Conservation (phyloP, 106 monocot species). For the Narthecium ossifragum region DNA sequence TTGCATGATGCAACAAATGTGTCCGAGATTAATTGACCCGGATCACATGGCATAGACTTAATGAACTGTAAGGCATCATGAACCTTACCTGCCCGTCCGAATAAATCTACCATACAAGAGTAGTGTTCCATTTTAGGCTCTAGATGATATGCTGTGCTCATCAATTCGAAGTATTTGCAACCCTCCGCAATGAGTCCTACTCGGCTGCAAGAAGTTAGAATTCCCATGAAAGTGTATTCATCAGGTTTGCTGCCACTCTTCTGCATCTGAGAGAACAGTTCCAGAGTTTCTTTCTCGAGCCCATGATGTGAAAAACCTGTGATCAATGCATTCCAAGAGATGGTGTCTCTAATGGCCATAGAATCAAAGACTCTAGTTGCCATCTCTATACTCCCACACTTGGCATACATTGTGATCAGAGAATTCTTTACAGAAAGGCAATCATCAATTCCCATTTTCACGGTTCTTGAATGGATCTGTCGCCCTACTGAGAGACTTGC, state of each 20-base stretch:
- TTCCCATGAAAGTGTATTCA: slow-evolving; percentile 52
- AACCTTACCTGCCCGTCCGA: slow-evolving; percentile 50
- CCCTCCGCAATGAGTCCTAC: slow-evolving; percentile 44
- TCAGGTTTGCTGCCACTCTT: slow-evolving; percentile 33
- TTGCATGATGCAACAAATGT: slow-evolving; percentile 56
- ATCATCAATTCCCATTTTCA: slow-evolving; percentile 28
- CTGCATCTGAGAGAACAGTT: slow-evolving; percentile 48
- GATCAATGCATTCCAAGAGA: slow-evolving; percentile 69
- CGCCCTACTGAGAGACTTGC: slow-evolving; percentile 23
- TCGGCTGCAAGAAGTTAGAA: slow-evolving; percentile 46
- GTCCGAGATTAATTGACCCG: slow-evolving; percentile 50
- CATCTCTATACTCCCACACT: slow-evolving; percentile 40
- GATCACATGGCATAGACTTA: slow-evolving; percentile 28
- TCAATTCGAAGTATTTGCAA: slow-evolving; percentile 37
- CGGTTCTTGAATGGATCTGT: slow-evolving; percentile 40
- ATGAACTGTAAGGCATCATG: slow-evolving; percentile 50
- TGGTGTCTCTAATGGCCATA: slow-evolving; percentile 31
- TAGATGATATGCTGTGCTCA: slow-evolving; percentile 35
- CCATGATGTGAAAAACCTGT: slow-evolving; percentile 49
- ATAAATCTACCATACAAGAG: slow-evolving; percentile 61
- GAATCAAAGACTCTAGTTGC: slow-evolving; percentile 31
- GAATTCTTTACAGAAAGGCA: slow-evolving; percentile 46
- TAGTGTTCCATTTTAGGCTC: slow-evolving; percentile 56
- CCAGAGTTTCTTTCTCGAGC: slow-evolving; percentile 31
- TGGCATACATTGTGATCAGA: slow-evolving; percentile 70